Evolutionary conservation across 2,329 filamentous ascomycete genomes (phyloP).

Genomic region (Exophiala sp.): DNA sequence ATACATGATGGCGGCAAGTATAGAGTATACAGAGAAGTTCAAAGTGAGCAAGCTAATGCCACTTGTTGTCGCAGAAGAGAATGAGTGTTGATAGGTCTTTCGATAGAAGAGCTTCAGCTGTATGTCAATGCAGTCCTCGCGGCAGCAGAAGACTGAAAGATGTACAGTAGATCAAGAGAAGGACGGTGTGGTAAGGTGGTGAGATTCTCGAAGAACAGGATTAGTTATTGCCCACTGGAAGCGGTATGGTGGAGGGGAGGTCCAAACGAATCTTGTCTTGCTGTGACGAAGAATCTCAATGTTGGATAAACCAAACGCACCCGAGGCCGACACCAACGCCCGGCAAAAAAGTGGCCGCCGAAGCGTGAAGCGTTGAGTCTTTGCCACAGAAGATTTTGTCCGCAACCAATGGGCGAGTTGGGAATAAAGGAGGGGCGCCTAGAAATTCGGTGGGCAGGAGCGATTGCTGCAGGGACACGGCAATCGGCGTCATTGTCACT

Average conservation of each 20-base stretch:
- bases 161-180: neutral
- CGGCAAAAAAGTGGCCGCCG: neutral
- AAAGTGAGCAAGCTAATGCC: conserved; percentile 31
- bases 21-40: neutral
- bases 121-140: neutral
- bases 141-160: neutral
- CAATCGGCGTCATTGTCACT: conserved; percentile 14
- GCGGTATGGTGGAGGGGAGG: conserved; percentile 5
- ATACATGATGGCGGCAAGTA: conserved; percentile 24
- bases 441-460: conserved; percentile 16
- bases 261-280: too few species aligned
- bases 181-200: neutral
- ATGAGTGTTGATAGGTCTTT: conserved; percentile 8
- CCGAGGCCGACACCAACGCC: too few species aligned
- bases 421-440: neutral
- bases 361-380: neutral
- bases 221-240: conserved; percentile 19
- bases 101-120: neutral
- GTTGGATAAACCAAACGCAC: too few species aligned
- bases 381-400: neutral
- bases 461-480: conserved; percentile 18
- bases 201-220: conserved; percentile 3
- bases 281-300: too few species aligned
- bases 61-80: conserved; percentile 16
- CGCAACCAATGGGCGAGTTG: neutral